Base-by-base conservation (phyloP, 164 flowering plant genomes). In the Malania oleifera region DNA sequence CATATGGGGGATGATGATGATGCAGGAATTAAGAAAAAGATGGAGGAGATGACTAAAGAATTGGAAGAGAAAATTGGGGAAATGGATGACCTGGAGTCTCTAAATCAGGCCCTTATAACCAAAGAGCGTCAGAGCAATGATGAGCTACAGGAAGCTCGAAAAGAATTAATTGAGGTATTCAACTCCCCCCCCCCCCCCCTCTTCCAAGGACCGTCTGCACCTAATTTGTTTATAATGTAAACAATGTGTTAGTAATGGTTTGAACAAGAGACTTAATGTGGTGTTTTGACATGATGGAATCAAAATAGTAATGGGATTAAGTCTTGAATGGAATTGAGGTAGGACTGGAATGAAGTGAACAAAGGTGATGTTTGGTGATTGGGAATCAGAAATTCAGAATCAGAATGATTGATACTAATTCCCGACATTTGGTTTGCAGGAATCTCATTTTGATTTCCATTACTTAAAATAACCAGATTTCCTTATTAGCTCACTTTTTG, bases 101-200 rank as follows among this genome's bases (percentile, higher is more conserved):
- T 80, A 7, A 76, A 78, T 59, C 54, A 57, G 14, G 38, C 69
- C n/a, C 82, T 84, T 7, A 63, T 82, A 0, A 17, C 40, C 0
- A 80, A 75, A 67, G 86, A 83, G 73, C 85, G 82, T 1, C 60
- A 71, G 48, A 83, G 84, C 67, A 83, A 83, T 61, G 84, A 81
- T 55, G 89, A 86, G 68, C 74, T 86, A 17, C 83, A 83, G 62
- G 79, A 77, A 40, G 87, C 93, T 38, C 81, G 88, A 8, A 82
- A 78, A 71, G 81, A 38, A 62, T 60, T 87, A 54, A 81, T 81
- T 53, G 31, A 1, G 64, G 92, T 86, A 70, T 50, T 18, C n/a
- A 64, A 7, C 37, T 63, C 54, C 51, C 46, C 38, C 47, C 41
- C 12, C 38, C 7, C 24, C 38, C 17, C 46, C 18, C 26, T 62